Conservation (phyloP, 2,329 filamentous ascomycete genomes). For the Colletotrichum incanum region DNA sequence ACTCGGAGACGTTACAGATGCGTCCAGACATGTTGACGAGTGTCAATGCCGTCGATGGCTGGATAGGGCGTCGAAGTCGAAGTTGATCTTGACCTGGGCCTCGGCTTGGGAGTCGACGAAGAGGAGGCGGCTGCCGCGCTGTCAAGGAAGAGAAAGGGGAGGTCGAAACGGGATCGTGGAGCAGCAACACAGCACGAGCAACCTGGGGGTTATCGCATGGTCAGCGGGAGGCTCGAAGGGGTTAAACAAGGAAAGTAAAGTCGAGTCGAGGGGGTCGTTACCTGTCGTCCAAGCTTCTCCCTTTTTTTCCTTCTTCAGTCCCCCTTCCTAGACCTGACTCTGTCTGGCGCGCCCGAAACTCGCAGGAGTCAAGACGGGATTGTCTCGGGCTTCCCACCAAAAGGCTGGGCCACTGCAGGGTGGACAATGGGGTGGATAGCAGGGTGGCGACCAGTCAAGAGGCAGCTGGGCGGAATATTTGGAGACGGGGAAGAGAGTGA, state of each 20-base stretch:
- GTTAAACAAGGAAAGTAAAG: background rate
- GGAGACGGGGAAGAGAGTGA: background rate
- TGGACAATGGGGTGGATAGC: slow-evolving; percentile 16
- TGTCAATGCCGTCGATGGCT: slow-evolving; percentile 7
- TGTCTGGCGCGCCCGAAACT: slow-evolving; percentile 38
- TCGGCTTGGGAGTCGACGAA: background rate
- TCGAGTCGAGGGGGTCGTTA: slow-evolving; percentile 21
- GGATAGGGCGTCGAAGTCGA: background rate
- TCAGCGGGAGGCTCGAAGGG: slow-evolving; percentile 36
- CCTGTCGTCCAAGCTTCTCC: slow-evolving; percentile 29
- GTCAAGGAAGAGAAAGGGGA: slow-evolving; percentile 14
- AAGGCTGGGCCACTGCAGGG: slow-evolving; percentile 29
- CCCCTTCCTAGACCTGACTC: slow-evolving; percentile 38
- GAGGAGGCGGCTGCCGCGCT: background rate
- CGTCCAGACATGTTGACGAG: slow-evolving; percentile 52
- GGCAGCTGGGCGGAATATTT: slow-evolving; percentile 15
- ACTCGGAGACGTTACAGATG: slow-evolving; percentile 59
- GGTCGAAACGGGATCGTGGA: slow-evolving; percentile 20
- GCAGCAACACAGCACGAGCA: slow-evolving; percentile 22
- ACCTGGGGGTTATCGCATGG: slow-evolving; percentile 34
- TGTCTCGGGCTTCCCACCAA: slow-evolving; percentile 39
- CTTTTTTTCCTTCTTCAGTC: slow-evolving; percentile 20
- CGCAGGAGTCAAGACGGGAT: slow-evolving; percentile 26
- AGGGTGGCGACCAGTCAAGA: slow-evolving; percentile 34
- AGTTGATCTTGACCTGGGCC: background rate